These are phyloP conservation scores for Sporobolomyces roseus DNA, from an alignment of 768 basidiomycete species.

Conservation along the genomic window DNA sequence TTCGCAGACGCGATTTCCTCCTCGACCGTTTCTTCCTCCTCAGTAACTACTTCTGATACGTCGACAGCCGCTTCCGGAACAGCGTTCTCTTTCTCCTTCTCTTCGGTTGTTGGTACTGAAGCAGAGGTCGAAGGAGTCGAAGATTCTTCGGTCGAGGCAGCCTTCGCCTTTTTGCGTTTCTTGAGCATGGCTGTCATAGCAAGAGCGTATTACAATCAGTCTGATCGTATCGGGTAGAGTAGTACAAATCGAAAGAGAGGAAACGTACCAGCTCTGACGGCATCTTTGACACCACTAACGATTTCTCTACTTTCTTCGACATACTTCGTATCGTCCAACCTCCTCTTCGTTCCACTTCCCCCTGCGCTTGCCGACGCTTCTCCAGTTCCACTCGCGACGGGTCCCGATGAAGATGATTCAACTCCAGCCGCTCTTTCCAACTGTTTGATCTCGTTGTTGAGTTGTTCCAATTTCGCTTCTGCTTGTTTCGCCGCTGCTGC, in stretches of 20 bases:
- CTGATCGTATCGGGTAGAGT: not conserved
- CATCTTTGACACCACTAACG: slow-evolving; percentile 83
- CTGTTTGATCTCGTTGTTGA: slow-evolving; percentile 42
- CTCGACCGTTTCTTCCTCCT: not conserved
- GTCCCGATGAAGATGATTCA: slow-evolving; percentile 7
- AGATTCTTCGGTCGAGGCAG: not conserved
- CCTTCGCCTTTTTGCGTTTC: slow-evolving; percentile 63
- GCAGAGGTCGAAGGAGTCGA: not conserved
- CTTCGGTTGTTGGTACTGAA: not conserved
- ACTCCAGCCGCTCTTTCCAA: slow-evolving; percentile 52
- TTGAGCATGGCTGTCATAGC: slow-evolving; percentile 60
- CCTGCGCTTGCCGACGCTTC: slow-evolving; percentile 47
- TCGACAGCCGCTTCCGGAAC: too few relatives aligned
- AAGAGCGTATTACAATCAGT: slow-evolving; percentile 15
- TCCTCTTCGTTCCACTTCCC: slow-evolving; percentile 68
- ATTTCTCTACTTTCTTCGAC: slow-evolving; percentile 86
- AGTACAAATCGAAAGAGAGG: not conserved
- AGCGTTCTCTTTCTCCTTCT: slow-evolving; percentile 21
- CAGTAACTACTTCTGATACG: too few relatives aligned
- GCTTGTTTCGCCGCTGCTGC: slow-evolving; percentile 29
- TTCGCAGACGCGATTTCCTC: not conserved
- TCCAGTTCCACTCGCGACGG: slow-evolving; percentile 41
- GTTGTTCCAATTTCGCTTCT: slow-evolving; percentile 41
- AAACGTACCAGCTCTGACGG: slow-evolving; percentile 71
- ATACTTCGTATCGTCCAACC: slow-evolving; percentile 87